Conservation (phyloP, 202 grass and related monocot species). For the Saccharum hybrid region DNA sequence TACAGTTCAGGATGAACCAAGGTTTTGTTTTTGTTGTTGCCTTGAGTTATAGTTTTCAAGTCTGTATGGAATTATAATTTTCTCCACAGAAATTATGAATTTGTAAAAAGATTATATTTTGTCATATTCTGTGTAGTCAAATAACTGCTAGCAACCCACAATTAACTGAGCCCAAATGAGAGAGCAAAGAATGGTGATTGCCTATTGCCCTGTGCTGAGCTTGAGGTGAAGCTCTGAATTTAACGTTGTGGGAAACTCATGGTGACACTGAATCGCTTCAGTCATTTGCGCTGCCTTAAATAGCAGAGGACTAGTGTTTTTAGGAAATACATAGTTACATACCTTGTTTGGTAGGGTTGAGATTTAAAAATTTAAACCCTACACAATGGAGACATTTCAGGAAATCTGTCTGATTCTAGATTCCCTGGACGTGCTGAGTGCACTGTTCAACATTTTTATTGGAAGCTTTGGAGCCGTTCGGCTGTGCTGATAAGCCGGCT, state of each 20-base stretch:
- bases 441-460: neutral
- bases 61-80: neutral
- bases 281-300: neutral
- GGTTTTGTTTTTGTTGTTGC: neutral
- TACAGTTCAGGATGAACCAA: neutral
- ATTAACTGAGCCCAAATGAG: neutral
- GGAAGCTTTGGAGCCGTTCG: too few species aligned
- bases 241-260: neutral
- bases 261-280: neutral
- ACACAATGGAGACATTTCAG: neutral
- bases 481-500: too few species aligned
- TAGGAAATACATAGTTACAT: neutral
- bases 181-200: neutral
- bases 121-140: neutral
- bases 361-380: neutral
- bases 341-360: neutral
- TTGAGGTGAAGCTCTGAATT: neutral
- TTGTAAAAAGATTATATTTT: neutral
- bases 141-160: neutral
- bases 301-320: neutral
- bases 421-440: neutral
- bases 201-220: neutral
- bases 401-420: neutral
- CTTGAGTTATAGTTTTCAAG: neutral
- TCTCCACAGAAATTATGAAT: neutral